Conservation (phyloP, 179 eudicot genomes). For the Vitellaria paradoxa region DNA sequence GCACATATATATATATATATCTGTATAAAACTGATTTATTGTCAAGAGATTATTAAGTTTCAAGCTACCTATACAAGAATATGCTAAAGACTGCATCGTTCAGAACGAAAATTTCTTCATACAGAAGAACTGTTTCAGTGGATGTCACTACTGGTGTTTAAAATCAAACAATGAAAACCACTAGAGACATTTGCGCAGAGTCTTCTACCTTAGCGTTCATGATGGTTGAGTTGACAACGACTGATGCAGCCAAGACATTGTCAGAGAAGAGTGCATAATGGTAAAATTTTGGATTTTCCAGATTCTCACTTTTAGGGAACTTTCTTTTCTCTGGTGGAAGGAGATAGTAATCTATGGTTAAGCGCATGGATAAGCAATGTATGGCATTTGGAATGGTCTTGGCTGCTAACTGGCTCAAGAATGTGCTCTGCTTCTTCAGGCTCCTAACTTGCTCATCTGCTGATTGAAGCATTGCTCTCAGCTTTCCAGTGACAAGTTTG, state of each 20-base stretch:
- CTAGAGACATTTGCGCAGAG: background rate
- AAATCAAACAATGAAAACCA: background rate
- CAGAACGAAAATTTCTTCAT: background rate
- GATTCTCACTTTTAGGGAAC: constrained; percentile 72
- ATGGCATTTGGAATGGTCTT: constrained; percentile 92
- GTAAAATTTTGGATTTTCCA: constrained; percentile 64
- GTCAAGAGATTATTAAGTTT: background rate
- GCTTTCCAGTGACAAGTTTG: constrained; percentile 68
- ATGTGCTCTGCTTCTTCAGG: constrained; percentile 83
- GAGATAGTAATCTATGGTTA: constrained; percentile 76
- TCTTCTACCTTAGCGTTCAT: constrained; percentile 67
- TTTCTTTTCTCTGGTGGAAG: constrained; percentile 63
- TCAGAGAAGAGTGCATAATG: constrained; percentile 97
- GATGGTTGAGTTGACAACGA: constrained; percentile 86
- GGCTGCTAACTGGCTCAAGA: constrained; percentile 88
- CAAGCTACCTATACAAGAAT: background rate
- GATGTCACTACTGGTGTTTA: background rate
- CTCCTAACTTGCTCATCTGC: constrained; percentile 91
- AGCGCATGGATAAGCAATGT: constrained; percentile 86
- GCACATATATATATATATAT: too few species aligned
- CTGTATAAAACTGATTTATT: background rate
- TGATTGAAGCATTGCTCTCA: constrained; percentile 89
- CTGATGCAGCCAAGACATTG: constrained; percentile 90
- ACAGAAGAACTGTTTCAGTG: background rate
- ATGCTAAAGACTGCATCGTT: background rate